These are phyloP conservation scores for Elongisporangium undulatum DNA, from an alignment of 352 stramenopile species.

Conservation along the genomic window DNA sequence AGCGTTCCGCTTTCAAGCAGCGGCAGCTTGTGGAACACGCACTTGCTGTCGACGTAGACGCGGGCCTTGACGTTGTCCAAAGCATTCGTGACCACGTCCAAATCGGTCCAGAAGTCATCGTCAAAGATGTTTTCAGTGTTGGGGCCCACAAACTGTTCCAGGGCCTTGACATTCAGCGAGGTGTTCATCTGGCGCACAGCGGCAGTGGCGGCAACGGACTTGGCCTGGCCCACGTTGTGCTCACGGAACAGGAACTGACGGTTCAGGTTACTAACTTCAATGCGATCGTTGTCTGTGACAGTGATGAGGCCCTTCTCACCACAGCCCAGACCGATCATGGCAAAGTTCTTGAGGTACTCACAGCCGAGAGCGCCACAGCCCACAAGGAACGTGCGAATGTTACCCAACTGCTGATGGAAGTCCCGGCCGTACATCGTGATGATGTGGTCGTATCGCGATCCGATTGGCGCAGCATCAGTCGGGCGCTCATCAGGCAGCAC, in stretches of 20 bases:
- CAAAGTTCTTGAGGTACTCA: slow-evolving; percentile 88
- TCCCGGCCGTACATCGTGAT: slow-evolving; percentile 66
- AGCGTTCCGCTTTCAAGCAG: slow-evolving; percentile 98
- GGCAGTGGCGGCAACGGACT: slow-evolving; percentile 76
- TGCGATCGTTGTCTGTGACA: slow-evolving; percentile 84
- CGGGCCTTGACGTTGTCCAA: slow-evolving; percentile 99
- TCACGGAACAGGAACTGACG: slow-evolving; percentile 85
- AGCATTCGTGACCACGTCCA: slow-evolving; percentile 97
- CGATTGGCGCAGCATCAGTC: slow-evolving; percentile 43
- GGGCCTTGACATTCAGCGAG: slow-evolving; percentile 71
- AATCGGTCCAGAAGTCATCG: slow-evolving; percentile 75
- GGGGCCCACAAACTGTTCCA: slow-evolving; percentile 75
- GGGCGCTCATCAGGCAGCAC: slow-evolving; percentile 63
- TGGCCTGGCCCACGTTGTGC: slow-evolving; percentile 82
- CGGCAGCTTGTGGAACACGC: slow-evolving; percentile 95
- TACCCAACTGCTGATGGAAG: slow-evolving; percentile 61
- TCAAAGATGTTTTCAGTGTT: slow-evolving; percentile 82
- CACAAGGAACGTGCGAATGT: slow-evolving; percentile 79
- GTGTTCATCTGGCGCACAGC: slow-evolving; percentile 75
- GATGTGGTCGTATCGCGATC: slow-evolving; percentile 77
- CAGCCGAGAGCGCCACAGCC: slow-evolving; percentile 78
- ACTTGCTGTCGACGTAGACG: slow-evolving; percentile 98
- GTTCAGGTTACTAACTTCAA: slow-evolving; percentile 88
- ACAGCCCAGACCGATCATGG: slow-evolving; percentile 74
- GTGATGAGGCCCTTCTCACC: slow-evolving; percentile 76